Evolutionary conservation across 1,284 basidiomycete genomes (phyloP).

Genomic region (Sparassis latifolia): DNA sequence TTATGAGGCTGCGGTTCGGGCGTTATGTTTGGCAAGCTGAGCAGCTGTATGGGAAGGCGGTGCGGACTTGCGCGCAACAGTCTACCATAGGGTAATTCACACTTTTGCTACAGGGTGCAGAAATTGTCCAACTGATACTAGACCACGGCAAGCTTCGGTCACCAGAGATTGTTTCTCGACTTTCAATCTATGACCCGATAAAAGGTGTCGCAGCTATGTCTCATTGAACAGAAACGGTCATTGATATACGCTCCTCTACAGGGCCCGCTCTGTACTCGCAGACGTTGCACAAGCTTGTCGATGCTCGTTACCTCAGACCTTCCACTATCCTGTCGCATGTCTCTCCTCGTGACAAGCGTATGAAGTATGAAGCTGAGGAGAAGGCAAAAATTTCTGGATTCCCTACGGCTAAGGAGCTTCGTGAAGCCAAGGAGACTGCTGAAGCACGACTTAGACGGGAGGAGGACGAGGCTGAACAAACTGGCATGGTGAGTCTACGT

Average conservation of each 20-base stretch:
- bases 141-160: constrained; percentile 84
- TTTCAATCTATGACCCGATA: constrained; percentile 42
- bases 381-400: constrained; percentile 64
- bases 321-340: constrained; percentile 66
- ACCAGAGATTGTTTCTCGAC: constrained; percentile 57
- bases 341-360: constrained; percentile 69
- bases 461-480: constrained; percentile 64
- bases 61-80: constrained; percentile 31
- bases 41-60: constrained; percentile 61
- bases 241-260: constrained; percentile 17
- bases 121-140: constrained; percentile 71
- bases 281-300: constrained; percentile 59
- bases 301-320: constrained; percentile 61
- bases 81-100: constrained; percentile 8
- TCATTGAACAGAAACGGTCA: neutral
- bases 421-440: constrained; percentile 61
- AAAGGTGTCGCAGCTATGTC: constrained; percentile 41
- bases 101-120: constrained; percentile 47
- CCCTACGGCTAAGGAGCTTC: constrained; percentile 69
- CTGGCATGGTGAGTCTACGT: constrained; percentile 53
- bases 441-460: constrained; percentile 56
- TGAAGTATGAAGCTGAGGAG: constrained; percentile 71
- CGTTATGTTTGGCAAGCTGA: constrained; percentile 72
- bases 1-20: constrained; percentile 74
- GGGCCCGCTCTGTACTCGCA: constrained; percentile 48